Evolutionary conservation across 2,329 filamentous ascomycete species (phyloP), one percentile per base, ranked within the genome.

Genomic region (Clarireedia paspali): DNA sequence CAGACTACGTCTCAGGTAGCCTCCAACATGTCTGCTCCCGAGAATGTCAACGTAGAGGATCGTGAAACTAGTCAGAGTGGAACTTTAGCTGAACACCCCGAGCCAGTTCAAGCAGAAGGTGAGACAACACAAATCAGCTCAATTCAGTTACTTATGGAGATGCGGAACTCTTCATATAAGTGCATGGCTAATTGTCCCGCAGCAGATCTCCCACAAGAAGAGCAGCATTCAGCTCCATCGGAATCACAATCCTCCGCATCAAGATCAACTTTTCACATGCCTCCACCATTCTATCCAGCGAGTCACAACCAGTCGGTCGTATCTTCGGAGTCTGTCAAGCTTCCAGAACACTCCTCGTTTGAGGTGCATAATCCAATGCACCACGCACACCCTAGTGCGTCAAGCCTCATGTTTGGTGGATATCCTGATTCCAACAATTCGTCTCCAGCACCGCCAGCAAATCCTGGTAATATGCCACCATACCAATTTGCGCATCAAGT

Each of bases 371-470:
- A 67, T 62, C 62, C 67, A 60, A 63, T 77, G 62, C 78, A 82
- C 60, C 77, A 81, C 51, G 67, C 75, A 42, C 80, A 79, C 53
- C 75, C 74, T 14, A 83, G 78, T 66, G 77, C 77, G 57, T 74
- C 78, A 39, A 82, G 76, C 65, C 70, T 83, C 51, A 74, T 82
- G 59, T 83, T 84, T 63, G 79, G 79, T 36, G 73, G 72, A 6
- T 78, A 80, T 59, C 70, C 75, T 34, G 77, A 75, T 17, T 84
- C 82, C 12, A 77, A 79, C 63, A 77, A 74, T 53, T 79, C 81
- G 0, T 85, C 82, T 5, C 82, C 82, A 1, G 78, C 73, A 20
- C 75, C 75, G 44, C 79, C 78, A 52, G 73, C 70, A 47, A 75
- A 75, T 14, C 74, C 78, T n/a, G 72, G 73, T 6, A 72, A 76